A percentile compares a stretch with the other conserved stretches of the same genome.
phyloP scores from a whole-genome alignment of 257 asterid genomes.

The Nicotiana benthamiana region DNA sequence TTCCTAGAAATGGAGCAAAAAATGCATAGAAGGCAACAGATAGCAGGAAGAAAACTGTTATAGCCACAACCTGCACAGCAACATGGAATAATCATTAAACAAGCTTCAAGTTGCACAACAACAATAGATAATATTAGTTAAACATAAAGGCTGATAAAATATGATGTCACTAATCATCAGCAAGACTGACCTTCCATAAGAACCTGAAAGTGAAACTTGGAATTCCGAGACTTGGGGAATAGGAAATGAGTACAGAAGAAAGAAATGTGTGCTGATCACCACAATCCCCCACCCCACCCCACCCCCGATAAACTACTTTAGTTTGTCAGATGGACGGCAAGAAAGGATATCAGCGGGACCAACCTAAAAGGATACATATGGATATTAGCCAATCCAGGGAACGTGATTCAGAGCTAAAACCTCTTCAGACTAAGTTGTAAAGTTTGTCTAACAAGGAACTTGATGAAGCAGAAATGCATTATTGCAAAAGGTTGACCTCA shows the following conservation, averaged over 20 bases:
- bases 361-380: neutral
- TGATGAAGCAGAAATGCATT: neutral
- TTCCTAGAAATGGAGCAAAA: slow-evolving; percentile 95
- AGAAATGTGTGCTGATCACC: neutral
- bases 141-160: neutral
- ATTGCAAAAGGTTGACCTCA: neutral
- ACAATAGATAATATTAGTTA: neutral
- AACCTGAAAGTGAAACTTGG: neutral
- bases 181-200: neutral
- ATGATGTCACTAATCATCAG: neutral
- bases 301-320: neutral
- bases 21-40: slow-evolving; percentile 94
- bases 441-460: neutral
- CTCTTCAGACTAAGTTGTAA: neutral
- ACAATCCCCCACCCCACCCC: too few species aligned
- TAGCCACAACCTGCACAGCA: slow-evolving; percentile 75
- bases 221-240: neutral
- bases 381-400: neutral
- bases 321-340: neutral
- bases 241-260: neutral
- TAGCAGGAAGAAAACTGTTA: slow-evolving; percentile 79
- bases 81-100: slow-evolving; percentile 2
- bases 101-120: neutral
- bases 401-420: neutral
- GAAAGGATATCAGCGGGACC: neutral